Percentiles rank a stretch among this genome's conserved stretches.
Conservation (phyloP, 75 land plant genomes). For the Gnetum montanum region DNA sequence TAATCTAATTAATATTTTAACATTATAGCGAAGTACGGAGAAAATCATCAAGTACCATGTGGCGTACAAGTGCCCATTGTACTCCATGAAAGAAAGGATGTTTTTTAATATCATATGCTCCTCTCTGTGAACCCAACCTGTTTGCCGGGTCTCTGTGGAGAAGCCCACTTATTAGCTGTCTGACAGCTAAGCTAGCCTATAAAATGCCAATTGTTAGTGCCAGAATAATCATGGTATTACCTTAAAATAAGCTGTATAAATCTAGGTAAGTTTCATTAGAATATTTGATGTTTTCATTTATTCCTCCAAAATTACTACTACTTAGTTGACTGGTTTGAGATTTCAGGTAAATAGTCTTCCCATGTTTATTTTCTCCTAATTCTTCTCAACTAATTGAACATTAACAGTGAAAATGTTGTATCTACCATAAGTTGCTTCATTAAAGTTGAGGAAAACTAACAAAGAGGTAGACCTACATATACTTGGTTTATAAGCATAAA, state of each 20-base stretch:
- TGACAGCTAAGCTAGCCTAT: slow-evolving; percentile 80
- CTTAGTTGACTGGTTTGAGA: neutral
- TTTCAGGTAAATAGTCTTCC: neutral
- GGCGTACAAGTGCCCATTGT: slow-evolving; percentile 89
- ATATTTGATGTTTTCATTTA: neutral
- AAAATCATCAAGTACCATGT: slow-evolving; percentile 47
- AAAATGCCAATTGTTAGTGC: neutral
- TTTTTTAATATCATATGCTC: slow-evolving; percentile 80
- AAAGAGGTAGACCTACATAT: no score
- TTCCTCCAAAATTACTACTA: neutral
- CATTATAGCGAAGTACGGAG: neutral
- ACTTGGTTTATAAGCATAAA: no score
- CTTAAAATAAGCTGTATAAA: neutral
- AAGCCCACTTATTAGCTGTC: slow-evolving; percentile 71
- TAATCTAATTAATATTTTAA: neutral
- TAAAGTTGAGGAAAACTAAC: no score
- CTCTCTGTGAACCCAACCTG: slow-evolving; percentile 71
- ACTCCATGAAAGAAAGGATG: slow-evolving; percentile 86
- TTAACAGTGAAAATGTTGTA: no score
- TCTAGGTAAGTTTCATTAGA: neutral
- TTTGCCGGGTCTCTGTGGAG: slow-evolving; percentile 68
- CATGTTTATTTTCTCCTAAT: neutral
- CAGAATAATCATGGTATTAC: neutral
- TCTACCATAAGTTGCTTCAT: no score
- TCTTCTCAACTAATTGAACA: no score